These are phyloP conservation scores for Hypholoma sublateritium DNA, from an alignment of 768 basidiomycete genomes.

Conservation along the genomic window DNA sequence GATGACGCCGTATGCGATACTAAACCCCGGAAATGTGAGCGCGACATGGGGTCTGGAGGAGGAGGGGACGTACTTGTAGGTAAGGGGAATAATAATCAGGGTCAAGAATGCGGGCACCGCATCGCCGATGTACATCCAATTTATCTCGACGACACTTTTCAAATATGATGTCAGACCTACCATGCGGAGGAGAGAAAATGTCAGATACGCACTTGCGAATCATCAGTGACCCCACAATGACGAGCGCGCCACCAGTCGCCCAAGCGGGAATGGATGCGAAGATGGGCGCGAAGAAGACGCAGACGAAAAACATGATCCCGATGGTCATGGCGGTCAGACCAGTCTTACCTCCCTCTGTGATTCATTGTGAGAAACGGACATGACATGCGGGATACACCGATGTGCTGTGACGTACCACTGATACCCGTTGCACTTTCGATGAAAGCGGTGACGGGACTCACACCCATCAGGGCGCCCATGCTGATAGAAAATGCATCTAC, in stretches of 20 bases:
- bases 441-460: constrained; percentile 80
- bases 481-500: constrained; percentile 80
- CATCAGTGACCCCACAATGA: constrained; percentile 89
- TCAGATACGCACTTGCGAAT: constrained; percentile 62
- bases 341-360: constrained; percentile 81
- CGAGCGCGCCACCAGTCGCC: constrained; percentile 85
- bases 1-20: constrained; percentile 89
- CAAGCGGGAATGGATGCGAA: constrained; percentile 85
- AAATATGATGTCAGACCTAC: constrained; percentile 1
- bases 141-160: constrained; percentile 72
- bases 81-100: constrained; percentile 74
- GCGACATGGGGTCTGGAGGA: neutral
- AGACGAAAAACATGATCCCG: constrained; percentile 78
- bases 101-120: constrained; percentile 87
- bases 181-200: neutral
- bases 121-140: constrained; percentile 88
- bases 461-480: constrained; percentile 79
- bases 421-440: constrained; percentile 85
- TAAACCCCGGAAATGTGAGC: constrained; percentile 23
- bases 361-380: neutral
- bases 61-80: constrained; percentile 59
- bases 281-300: constrained; percentile 85
- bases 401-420: constrained; percentile 42
- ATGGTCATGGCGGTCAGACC: constrained; percentile 76
- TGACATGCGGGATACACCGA: neutral